Base-by-base conservation (phyloP, 129 eudicot genomes). In the Tagetes patula region DNA sequence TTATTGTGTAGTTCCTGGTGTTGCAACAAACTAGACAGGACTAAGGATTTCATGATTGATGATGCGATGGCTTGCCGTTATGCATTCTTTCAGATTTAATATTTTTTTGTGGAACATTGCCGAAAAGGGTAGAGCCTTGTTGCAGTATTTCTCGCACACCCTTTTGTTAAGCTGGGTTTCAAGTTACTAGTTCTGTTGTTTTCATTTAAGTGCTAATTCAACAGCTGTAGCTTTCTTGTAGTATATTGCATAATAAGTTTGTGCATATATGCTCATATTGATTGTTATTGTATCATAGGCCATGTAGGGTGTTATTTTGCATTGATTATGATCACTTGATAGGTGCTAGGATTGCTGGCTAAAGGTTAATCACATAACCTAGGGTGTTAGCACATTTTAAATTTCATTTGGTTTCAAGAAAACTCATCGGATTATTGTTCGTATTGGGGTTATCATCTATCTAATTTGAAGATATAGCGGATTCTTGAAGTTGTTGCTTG, bases 21-120 rank as follows among this genome's bases (percentile, higher is more conserved):
- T 39, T 79, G 68, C 65, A 50, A 52, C 4, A 59, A 37, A 60
- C 58, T 79, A 52, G 76, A 64, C 75, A 72, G 66, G 13, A 76
- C 47, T 39, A 58, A 20, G 36, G 3, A 3, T 39, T 36, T 77
- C 55, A 58, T 67, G 32, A 33, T 46, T 56, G 67, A 67, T 61
- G 14, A 55, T 67, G 58, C 50, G 53, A 54, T 54, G 20, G 41
- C 5, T 0, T 69, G 38, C 10, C 75, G 39, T 70, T 38, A 38
- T 70, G 49, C 64, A 36, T 14, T 32, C 52, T 71, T 70, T 20
- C 75, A 38, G 49, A 70, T 70, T 45, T n/a, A 20, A 8, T 70
- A 52, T 71, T 13, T 72, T 68, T 49, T 39, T 50, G 10, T 69
- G 30, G 45, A 69, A 69, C 39, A 34, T 69, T 48, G 73, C 60